Conservation (phyloP, 1,139 yeast species). For the Scheffersomyces stambukii region DNA sequence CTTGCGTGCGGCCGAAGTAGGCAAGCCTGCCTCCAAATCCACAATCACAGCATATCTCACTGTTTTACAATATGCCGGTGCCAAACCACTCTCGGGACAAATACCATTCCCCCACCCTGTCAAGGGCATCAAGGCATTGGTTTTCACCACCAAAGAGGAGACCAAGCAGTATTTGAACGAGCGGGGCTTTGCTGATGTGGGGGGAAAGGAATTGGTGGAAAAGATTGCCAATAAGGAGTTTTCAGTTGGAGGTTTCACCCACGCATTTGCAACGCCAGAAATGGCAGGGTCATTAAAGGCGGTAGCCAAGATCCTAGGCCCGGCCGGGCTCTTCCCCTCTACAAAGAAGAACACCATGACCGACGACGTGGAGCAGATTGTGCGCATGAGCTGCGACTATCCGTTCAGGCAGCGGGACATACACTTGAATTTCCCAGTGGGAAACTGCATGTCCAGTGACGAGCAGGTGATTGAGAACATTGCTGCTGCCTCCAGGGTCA, state of each 20-base stretch:
- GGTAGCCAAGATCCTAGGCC: slow-evolving; percentile 79
- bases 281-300: slow-evolving; percentile 56
- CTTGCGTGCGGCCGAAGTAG: slow-evolving; percentile 86
- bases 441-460: slow-evolving; percentile 76
- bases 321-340: slow-evolving; percentile 85
- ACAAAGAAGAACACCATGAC: slow-evolving; percentile 85
- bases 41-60: slow-evolving; percentile 64
- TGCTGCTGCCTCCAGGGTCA: slow-evolving; percentile 62
- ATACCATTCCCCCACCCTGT: slow-evolving; percentile 74
- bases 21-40: slow-evolving; percentile 65
- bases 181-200: slow-evolving; percentile 59
- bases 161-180: slow-evolving; percentile 49
- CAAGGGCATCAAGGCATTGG: slow-evolving; percentile 59
- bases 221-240: slow-evolving; percentile 53
- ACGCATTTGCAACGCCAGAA: slow-evolving; percentile 84
- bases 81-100: slow-evolving; percentile 70
- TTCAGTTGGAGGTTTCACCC: slow-evolving; percentile 59
- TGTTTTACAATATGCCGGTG: slow-evolving; percentile 77
- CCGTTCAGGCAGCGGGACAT: slow-evolving; percentile 68
- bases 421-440: slow-evolving; percentile 66
- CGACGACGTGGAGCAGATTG: slow-evolving; percentile 44
- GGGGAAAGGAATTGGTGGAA: slow-evolving; percentile 70
- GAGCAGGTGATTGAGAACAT: slow-evolving; percentile 71
- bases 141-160: slow-evolving; percentile 59
- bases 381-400: slow-evolving; percentile 33